Percentiles rank a stretch among this genome's conserved stretches.
Conservation (phyloP, 495 filamentous ascomycete genomes). For the Penicillium daleae region DNA sequence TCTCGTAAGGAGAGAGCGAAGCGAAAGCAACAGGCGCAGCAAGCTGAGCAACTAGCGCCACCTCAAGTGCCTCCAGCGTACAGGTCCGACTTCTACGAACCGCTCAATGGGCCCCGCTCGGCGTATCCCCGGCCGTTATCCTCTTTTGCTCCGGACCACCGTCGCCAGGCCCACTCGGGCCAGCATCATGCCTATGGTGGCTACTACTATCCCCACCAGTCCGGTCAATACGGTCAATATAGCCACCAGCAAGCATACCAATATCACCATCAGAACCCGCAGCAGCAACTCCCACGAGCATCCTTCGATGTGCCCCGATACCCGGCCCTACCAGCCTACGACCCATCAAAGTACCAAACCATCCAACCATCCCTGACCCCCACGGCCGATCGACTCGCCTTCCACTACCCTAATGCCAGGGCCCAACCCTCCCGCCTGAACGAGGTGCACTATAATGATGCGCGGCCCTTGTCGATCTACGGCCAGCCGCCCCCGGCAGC, state of each 20-base stretch:
- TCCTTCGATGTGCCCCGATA: conserved; percentile 30
- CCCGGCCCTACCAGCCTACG: conserved; percentile 32
- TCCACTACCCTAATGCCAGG: conserved; percentile 10
- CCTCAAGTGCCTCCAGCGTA: conserved; percentile 26
- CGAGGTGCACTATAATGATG: conserved; percentile 27
- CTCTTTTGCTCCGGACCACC: conserved; percentile 33
- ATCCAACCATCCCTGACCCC: conserved; percentile 22
- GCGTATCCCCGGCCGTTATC: conserved; percentile 34
- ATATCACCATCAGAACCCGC: not conserved
- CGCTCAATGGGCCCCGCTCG: conserved; percentile 21
- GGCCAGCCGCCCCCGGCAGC: conserved; percentile 13
- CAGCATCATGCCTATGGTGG: not conserved
- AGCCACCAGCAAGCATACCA: conserved; percentile 3
- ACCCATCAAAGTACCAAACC: conserved; percentile 38
- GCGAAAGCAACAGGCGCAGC: conserved; percentile 24
- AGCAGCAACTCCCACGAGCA: conserved; percentile 23
- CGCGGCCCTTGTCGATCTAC: conserved; percentile 23
- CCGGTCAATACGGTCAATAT: not conserved
- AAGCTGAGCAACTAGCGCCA: conserved; percentile 10
- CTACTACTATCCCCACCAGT: not conserved
- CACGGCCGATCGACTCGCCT: conserved; percentile 17
- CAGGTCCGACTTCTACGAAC: conserved; percentile 19
- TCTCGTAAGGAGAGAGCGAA: conserved; percentile 36
- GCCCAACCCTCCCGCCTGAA: conserved; percentile 30
- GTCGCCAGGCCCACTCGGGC: conserved; percentile 18